Base-by-base conservation (phyloP, 805 yeast genomes). In the Danielia reshetovae region DNA sequence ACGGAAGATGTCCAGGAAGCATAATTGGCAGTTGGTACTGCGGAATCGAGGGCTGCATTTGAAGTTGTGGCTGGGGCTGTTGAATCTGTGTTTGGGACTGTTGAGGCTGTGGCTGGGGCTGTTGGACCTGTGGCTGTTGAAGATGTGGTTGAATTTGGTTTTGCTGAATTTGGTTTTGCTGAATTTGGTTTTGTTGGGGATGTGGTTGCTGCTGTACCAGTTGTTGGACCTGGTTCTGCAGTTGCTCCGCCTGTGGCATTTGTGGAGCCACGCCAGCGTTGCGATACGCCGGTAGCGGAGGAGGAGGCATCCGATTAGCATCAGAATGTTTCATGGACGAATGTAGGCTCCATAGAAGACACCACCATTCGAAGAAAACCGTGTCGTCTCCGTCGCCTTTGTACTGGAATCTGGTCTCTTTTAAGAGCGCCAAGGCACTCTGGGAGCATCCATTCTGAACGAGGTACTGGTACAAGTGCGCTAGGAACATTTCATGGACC, bases 311-410 rank as follows among this genome's bases (percentile, higher is more conserved):
- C 14, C 9, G 7, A 14, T 11, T 18, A 27, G 30, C 30, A 17
- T 12, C 18, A 7, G 9, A 9, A 9, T 19, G 9, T 10, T 15
- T 11, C 10, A 14, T 6, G 9, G 30, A 16, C 11, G 14, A 10
- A 28, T 39, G 40, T 19, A 34, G 22, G 26, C 26, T 34, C 38
- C 40, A 30, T 30, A 43, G 28, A 27, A 37, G 40, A 27, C 39
- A 37, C 47, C 47, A 43, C 42, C 42, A 43, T 12, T 40, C 45
- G 18, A 32, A 35, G 17, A 43, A 26, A 12, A 32, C 30, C 12
- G 34, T 24, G 31, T 37, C 42, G 11, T 28, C 26, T 4, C 30
- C 34, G 25, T 33, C 38, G 14, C 29, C 29, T 18, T 24, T 24
- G 18, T 21, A 18, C 13, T 28, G 21, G 28, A 38, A 13, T 18